Percentiles rank a stretch among this genome's conserved stretches.
Evolutionary conservation across 208 protist species (phyloP).

Genomic region (Lotmaria passim): DNA sequence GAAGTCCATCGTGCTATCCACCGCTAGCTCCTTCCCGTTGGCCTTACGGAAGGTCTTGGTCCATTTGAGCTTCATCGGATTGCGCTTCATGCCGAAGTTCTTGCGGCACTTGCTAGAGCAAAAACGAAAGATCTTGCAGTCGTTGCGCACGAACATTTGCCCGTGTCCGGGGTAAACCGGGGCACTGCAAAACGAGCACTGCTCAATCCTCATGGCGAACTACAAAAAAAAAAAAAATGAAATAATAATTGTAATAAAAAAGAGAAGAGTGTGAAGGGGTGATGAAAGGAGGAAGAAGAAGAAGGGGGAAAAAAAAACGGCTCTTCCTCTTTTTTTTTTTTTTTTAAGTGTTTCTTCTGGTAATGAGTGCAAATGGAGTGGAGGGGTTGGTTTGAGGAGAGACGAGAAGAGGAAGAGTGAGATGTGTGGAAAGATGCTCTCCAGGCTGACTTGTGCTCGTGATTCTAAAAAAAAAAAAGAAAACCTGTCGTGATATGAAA

Average conservation of each 20-base stretch:
- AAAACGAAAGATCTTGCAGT: slow-evolving; percentile 97
- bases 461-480: no score
- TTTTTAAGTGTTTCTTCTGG: no score
- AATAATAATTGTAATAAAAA: slow-evolving; percentile 3
- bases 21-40: slow-evolving; percentile 97
- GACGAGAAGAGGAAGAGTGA: no score
- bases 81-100: slow-evolving; percentile 99
- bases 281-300: no score
- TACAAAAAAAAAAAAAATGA: background rate
- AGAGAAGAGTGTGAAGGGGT: no score
- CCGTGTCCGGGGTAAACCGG: slow-evolving; percentile 99
- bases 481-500: no score
- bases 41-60: slow-evolving; percentile 99
- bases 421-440: no score
- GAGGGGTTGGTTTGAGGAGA: no score
- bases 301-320: no score
- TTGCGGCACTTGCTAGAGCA: slow-evolving; percentile 99
- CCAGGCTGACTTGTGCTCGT: no score
- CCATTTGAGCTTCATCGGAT: slow-evolving; percentile 99
- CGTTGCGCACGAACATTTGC: slow-evolving; percentile 99
- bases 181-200: slow-evolving; percentile 98
- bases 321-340: no score
- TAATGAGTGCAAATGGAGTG: no score
- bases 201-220: slow-evolving; percentile 95
- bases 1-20: slow-evolving; percentile 99